These are phyloP conservation scores for Umbelopsis ramanniana DNA, from an alignment of 192 early-diverging fungal genomes.

Conservation along the genomic window DNA sequence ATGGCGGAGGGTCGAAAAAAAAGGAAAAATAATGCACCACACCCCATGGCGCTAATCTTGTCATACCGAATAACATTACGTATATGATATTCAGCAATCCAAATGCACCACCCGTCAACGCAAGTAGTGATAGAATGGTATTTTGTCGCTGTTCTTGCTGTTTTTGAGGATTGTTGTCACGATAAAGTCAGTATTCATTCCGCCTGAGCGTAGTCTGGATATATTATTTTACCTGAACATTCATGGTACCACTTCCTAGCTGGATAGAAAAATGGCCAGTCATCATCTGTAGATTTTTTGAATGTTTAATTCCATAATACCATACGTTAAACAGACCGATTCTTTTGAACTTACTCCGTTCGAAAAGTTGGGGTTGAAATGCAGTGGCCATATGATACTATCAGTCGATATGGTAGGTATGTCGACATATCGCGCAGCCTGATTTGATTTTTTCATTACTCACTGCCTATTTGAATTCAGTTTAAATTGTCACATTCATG, in stretches of 20 bases:
- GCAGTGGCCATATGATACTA: conserved; percentile 9
- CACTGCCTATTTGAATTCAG: neutral
- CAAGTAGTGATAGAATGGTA: conserved; percentile 27
- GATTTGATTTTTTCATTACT: neutral
- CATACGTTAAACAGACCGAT: neutral
- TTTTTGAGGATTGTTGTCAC: too few relatives aligned
- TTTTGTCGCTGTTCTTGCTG: conserved; percentile 36
- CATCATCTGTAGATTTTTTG: conserved; percentile 12
- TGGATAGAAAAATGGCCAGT: conserved; percentile 27
- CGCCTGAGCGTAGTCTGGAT: neutral
- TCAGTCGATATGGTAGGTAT: conserved; percentile 22
- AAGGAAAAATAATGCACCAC: conserved; percentile 32
- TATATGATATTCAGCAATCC: conserved; percentile 32
- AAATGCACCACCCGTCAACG: conserved; percentile 34
- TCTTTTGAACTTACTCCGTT: neutral
- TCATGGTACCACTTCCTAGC: conserved; percentile 20
- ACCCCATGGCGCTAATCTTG: conserved; percentile 31
- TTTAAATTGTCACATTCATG: too few relatives aligned
- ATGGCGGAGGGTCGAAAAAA: neutral
- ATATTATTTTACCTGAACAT: conserved; percentile 23
- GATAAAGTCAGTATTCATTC: too few relatives aligned
- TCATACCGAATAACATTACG: conserved; percentile 35
- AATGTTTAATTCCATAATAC: neutral
- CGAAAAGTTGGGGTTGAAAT: neutral
- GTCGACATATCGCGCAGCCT: conserved; percentile 20